Percentiles rank a stretch among this genome's conserved stretches.
Conservation (phyloP, 495 filamentous ascomycete species). For the Aspergillus sparsus region DNA sequence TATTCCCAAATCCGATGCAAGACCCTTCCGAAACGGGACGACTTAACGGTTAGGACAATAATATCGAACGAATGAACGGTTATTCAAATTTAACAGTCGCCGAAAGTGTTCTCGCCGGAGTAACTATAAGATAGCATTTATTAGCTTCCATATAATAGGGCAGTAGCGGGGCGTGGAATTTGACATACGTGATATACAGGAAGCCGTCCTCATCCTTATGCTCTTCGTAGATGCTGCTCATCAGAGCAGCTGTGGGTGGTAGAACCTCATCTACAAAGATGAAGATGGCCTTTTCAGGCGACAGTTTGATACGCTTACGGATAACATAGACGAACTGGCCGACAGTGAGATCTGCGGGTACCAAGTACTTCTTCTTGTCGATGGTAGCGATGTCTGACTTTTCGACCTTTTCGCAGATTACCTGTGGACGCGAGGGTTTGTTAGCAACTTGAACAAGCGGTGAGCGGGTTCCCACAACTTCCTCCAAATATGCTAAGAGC, state of each 20-base stretch:
- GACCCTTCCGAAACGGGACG: conserved; percentile 13
- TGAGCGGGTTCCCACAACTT: conserved; percentile 27
- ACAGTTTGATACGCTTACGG: conserved; percentile 99
- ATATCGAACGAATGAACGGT: conserved; percentile 21
- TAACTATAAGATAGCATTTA: conserved; percentile 61
- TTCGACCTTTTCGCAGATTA: conserved; percentile 99
- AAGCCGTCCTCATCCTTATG: conserved; percentile 76
- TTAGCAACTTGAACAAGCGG: conserved; percentile 45
- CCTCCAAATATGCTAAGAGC: background rate
- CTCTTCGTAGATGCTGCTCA: conserved; percentile 99
- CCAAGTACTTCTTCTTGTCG: conserved; percentile 99
- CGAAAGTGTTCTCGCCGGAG: conserved; percentile 99
- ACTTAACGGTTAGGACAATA: conserved; percentile 21
- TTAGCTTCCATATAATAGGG: conserved; percentile 29
- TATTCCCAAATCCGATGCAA: conserved; percentile 9
- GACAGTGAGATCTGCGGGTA: conserved; percentile 95
- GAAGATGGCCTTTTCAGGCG: conserved; percentile 99
- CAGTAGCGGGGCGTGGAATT: background rate
- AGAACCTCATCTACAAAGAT: conserved; percentile 99
- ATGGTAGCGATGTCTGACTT: conserved; percentile 99
- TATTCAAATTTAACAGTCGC: conserved; percentile 48
- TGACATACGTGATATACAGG: conserved; percentile 58
- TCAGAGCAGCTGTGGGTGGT: conserved; percentile 93
- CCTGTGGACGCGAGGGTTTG: conserved; percentile 52
- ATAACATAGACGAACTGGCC: conserved; percentile 99